These are phyloP conservation scores for Bassia scoparia DNA, from an alignment of 148 eudicot genomes.

Conservation along the genomic window DNA sequence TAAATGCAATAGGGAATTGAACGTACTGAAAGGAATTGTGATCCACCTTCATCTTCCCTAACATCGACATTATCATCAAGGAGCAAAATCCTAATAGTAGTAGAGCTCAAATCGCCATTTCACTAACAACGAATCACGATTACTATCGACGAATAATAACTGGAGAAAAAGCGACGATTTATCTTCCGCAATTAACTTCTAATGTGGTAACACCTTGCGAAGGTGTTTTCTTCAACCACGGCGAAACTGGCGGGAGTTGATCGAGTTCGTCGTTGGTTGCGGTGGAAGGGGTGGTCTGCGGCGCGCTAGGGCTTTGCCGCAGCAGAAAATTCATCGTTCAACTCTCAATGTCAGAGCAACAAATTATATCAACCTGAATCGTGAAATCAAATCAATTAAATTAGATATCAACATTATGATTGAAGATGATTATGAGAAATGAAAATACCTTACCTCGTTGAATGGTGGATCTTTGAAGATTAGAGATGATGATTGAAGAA, in stretches of 20 bases:
- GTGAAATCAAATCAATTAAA: background rate
- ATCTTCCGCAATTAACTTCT: conserved; percentile 64
- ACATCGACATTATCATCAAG: conserved; percentile 72
- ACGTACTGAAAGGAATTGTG: conserved; percentile 63
- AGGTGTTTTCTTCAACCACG: conserved; percentile 32
- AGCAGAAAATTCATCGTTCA: conserved; percentile 78
- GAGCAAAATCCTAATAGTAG: conserved; percentile 36
- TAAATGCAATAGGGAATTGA: background rate
- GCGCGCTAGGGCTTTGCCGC: conserved; percentile 60
- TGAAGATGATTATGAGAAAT: no score
- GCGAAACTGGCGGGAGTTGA: conserved; percentile 38
- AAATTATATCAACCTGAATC: conserved; percentile 1
- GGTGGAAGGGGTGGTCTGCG: conserved; percentile 27
- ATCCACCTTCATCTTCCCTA: conserved; percentile 76
- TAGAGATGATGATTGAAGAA: no score
- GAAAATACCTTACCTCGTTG: no score
- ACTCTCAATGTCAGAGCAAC: background rate
- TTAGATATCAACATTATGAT: no score
- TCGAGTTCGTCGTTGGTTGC: conserved; percentile 15
- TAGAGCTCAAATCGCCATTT: conserved; percentile 24
- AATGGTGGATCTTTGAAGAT: no score
- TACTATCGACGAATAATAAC: conserved; percentile 10
- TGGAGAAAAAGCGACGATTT: conserved; percentile 7
- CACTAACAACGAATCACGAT: conserved; percentile 26
- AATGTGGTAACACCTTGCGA: conserved; percentile 44